Evolutionary conservation across 2,329 filamentous ascomycete genomes (phyloP).

Genomic region (Incumbomyces delicatus): DNA sequence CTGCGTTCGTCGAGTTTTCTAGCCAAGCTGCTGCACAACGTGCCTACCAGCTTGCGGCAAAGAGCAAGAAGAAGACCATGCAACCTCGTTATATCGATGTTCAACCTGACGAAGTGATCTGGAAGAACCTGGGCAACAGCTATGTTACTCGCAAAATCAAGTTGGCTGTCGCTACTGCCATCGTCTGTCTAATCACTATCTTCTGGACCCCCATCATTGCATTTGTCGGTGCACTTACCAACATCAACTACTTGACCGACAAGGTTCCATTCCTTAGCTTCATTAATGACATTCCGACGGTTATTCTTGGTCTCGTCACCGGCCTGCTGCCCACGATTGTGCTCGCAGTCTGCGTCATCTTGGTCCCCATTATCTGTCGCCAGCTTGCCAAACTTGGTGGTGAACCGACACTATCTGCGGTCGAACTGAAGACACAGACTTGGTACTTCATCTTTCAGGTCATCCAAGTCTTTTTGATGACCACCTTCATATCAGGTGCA

Average conservation of each 20-base stretch:
- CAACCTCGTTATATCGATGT: conserved; percentile 78
- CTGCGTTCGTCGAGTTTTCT: conserved; percentile 83
- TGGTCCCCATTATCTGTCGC: conserved; percentile 75
- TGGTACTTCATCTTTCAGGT: conserved; percentile 67
- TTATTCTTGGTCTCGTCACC: conserved; percentile 68
- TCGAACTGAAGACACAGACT: conserved; percentile 84
- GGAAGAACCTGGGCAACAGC: conserved; percentile 68
- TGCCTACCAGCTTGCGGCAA: conserved; percentile 73
- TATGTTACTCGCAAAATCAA: conserved; percentile 51
- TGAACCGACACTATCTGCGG: conserved; percentile 65
- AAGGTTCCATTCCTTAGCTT: conserved; percentile 56
- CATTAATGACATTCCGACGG: conserved; percentile 58
- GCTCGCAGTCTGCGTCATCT: conserved; percentile 72
- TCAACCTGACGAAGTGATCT: conserved; percentile 75
- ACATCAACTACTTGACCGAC: conserved; percentile 57
- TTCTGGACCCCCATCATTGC: conserved; percentile 76
- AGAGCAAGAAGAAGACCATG: conserved; percentile 55
- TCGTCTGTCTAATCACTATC: conserved; percentile 67
- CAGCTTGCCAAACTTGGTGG: conserved; percentile 68
- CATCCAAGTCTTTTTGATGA: conserved; percentile 81
- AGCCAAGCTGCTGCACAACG: conserved; percentile 74
- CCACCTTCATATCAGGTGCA: conserved; percentile 73
- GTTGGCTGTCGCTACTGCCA: conserved; percentile 55
- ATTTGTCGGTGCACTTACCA: conserved; percentile 77
- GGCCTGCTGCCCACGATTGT: conserved; percentile 74